phyloP scores from a whole-genome alignment of 1,284 basidiomycete species.

The Fomitiporia mediterranea region DNA sequence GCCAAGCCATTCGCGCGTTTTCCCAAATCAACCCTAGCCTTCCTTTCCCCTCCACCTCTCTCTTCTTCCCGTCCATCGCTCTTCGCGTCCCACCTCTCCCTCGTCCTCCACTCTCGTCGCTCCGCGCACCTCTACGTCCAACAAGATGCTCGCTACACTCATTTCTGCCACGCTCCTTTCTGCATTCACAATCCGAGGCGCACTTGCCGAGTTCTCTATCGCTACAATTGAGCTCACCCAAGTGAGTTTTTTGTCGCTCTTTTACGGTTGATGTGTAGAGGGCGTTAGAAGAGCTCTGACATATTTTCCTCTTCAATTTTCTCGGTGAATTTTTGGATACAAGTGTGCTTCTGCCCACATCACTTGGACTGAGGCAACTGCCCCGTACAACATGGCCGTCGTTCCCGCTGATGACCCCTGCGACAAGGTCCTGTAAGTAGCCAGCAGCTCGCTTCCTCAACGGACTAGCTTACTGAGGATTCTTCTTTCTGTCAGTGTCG shows the following conservation, averaged over 20 bases:
- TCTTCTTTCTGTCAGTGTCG: slow-evolving; percentile 33
- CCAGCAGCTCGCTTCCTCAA: not conserved
- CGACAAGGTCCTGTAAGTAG: slow-evolving; percentile 51
- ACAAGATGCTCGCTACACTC: slow-evolving; percentile 71
- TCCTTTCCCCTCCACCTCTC: not conserved
- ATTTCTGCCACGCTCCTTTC: slow-evolving; percentile 64
- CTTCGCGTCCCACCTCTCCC: slow-evolving; percentile 23
- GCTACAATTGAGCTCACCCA: slow-evolving; percentile 48
- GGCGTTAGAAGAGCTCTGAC: not conserved
- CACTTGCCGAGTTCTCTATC: slow-evolving; percentile 50
- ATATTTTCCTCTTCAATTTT: not conserved
- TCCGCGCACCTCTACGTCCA: slow-evolving; percentile 11
- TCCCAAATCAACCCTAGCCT: too few relatives aligned
- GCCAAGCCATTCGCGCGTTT: not conserved
- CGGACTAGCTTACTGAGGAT: slow-evolving; percentile 25
- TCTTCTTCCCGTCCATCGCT: slow-evolving; percentile 21
- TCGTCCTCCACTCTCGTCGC: slow-evolving; percentile 23
- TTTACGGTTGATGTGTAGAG: not conserved
- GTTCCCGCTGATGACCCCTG: slow-evolving; percentile 52
- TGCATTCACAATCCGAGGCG: slow-evolving; percentile 43
- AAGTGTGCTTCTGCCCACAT: slow-evolving; percentile 54
- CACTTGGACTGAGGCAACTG: slow-evolving; percentile 46
- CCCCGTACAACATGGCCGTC: slow-evolving; percentile 57
- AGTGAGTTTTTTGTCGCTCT: slow-evolving; percentile 36
- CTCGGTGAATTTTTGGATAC: not conserved